Evolutionary conservation across 2,329 filamentous ascomycete genomes (phyloP), one percentile per base, ranked within the genome.

Genomic region (Cladophialophora carrionii): DNA sequence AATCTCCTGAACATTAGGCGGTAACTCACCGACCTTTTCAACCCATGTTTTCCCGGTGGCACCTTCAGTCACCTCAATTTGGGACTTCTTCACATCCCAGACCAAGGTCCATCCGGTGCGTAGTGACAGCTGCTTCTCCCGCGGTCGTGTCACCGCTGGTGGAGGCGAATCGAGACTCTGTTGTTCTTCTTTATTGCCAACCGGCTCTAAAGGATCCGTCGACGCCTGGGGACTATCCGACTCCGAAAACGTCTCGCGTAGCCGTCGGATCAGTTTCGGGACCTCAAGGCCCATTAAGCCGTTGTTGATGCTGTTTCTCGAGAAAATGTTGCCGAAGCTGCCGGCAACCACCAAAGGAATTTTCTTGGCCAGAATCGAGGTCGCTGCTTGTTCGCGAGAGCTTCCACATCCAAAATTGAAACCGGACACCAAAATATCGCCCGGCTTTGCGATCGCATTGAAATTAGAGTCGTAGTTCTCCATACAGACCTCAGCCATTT

Each of bases 401-500:
- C 82, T 87, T 20, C 92, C 92, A 70, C 88, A 92, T 55, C 94
- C 94, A 74, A 97, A 96, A 81, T 96, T 96, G 81, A 88, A 95
- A 34, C 92, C 92, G 0, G 88, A 80, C 0, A 97, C 92, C 0
- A 97, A 84, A 61, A 97, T 91, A 72, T 98, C 93, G 56, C 87
- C 87, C 0, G 85, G 74, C 69, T 84, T 84, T 53, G 90, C 88
- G 41, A 88, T 81, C 0, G 78, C 76, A 9, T 82, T 77, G 75
- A 97, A 97, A 0, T 81, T 75, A 0, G 84, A 79, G 75, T 98
- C 94, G 79, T 96, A 98, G 82, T 98, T 98, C 75, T 90, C 85
- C 92, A 98, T 97, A 77, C 90, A 93, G 0, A 93, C 92, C 70
- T 90, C 82, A 0, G 92, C 91, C 94, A 98, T 97, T 63, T 87